phyloP scores from a whole-genome alignment of 202 grass and related monocot species.

The Panicum hallii region DNA sequence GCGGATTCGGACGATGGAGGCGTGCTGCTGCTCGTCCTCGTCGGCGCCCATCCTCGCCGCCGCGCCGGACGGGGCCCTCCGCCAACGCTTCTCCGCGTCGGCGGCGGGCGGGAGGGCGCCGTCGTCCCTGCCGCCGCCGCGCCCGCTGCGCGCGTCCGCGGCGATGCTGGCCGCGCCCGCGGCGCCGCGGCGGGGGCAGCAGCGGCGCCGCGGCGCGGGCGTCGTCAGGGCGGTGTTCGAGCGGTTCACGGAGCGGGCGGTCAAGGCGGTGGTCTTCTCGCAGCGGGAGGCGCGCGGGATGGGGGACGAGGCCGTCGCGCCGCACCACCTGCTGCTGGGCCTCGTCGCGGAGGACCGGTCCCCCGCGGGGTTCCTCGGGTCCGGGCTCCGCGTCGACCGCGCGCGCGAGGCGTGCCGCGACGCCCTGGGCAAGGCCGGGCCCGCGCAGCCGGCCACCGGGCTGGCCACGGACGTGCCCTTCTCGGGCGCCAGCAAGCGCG shows the following conservation, averaged over 20 bases:
- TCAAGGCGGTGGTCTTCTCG: slow-evolving; percentile 77
- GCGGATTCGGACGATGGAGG: slow-evolving; percentile 43
- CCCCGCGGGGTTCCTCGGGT: slow-evolving; percentile 66
- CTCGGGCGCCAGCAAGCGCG: slow-evolving; percentile 69
- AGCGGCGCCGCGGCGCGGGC: background rate
- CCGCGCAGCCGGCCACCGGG: slow-evolving; percentile 31
- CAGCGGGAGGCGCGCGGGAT: slow-evolving; percentile 90
- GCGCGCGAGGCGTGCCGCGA: slow-evolving; percentile 74
- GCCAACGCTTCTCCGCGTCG: slow-evolving; percentile 3
- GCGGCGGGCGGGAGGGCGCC: slow-evolving; percentile 5
- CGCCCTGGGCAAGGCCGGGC: slow-evolving; percentile 31
- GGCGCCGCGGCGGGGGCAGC: slow-evolving; percentile 20
- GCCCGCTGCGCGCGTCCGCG: slow-evolving; percentile 42
- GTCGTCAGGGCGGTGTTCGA: slow-evolving; percentile 79
- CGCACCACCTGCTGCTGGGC: slow-evolving; percentile 93
- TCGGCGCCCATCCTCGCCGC: slow-evolving; percentile 51
- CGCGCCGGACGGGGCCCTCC: slow-evolving; percentile 16
- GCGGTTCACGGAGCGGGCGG: slow-evolving; percentile 89
- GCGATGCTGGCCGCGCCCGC: background rate
- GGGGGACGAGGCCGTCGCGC: slow-evolving; percentile 73
- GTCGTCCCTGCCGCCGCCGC: slow-evolving; percentile 20
- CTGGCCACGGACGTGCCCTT: slow-evolving; percentile 80
- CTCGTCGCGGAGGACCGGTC: slow-evolving; percentile 80
- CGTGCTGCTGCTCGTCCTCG: slow-evolving; percentile 63
- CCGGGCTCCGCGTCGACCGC: slow-evolving; percentile 74